These are phyloP conservation scores for Neoscytalidium dimidiatum DNA, from an alignment of 2,329 filamentous ascomycete genomes.

Conservation along the genomic window DNA sequence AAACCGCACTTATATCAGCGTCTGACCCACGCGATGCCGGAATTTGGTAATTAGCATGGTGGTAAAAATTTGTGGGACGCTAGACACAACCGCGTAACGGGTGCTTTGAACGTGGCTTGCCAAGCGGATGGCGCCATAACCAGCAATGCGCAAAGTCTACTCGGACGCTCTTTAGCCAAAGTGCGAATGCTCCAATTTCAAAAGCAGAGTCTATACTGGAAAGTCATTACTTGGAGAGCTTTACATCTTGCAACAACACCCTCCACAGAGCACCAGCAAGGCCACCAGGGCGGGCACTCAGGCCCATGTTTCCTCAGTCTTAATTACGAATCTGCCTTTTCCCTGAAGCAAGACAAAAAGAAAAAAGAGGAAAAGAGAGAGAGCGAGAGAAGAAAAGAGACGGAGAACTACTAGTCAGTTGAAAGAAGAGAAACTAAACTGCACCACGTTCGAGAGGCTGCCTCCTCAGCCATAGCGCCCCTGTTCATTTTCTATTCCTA, in stretches of 20 bases:
- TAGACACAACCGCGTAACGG: not conserved
- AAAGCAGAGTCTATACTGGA: constrained; percentile 4
- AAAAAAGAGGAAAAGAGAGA: too few species aligned
- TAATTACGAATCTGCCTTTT: constrained; percentile 6
- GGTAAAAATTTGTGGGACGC: not conserved
- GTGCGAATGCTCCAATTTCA: constrained; percentile 4
- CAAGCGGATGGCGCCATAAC: not conserved
- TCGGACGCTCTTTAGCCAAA: not conserved
- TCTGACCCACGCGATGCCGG: not conserved
- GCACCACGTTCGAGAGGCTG: not conserved
- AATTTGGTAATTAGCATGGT: not conserved
- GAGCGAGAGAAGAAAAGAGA: too few species aligned
- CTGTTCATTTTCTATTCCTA: not conserved
- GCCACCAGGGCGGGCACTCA: not conserved
- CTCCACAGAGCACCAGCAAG: not conserved
- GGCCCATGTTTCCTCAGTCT: constrained; percentile 5
- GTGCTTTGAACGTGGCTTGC: not conserved
- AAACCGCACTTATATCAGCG: too few species aligned
- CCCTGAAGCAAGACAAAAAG: not conserved
- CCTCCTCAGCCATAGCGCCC: not conserved
- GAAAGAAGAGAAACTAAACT: not conserved
- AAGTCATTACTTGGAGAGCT: constrained; percentile 14
- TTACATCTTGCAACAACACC: not conserved
- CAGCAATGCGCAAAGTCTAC: not conserved
- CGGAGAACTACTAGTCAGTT: constrained; percentile 9